A percentile compares a stretch with the other conserved stretches of the same genome.
Evolutionary conservation across 768 basidiomycete species (phyloP).

Genomic region (Paxillus rubicundulus): DNA sequence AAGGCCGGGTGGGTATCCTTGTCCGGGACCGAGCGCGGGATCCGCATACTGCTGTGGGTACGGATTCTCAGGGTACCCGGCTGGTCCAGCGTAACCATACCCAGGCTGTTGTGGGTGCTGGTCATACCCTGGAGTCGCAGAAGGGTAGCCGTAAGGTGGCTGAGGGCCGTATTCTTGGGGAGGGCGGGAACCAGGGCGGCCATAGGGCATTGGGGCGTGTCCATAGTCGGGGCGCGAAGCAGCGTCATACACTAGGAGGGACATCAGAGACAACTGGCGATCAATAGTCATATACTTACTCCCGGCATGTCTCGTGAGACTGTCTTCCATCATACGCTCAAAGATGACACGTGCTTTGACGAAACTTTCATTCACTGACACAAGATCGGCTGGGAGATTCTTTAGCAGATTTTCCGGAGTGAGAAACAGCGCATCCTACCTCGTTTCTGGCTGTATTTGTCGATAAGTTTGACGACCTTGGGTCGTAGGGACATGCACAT

Average conservation of each 20-base stretch:
- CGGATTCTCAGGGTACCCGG: slow-evolving; percentile 25
- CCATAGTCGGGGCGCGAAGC: slow-evolving; percentile 30
- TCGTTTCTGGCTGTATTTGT: slow-evolving; percentile 96
- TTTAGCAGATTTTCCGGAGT: neutral
- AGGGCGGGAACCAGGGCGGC: slow-evolving; percentile 33
- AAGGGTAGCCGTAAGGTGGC: slow-evolving; percentile 46
- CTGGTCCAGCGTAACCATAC: slow-evolving; percentile 23
- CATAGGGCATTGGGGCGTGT: slow-evolving; percentile 23
- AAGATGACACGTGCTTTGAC: slow-evolving; percentile 86
- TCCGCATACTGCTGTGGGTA: slow-evolving; percentile 28
- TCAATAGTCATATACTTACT: slow-evolving; percentile 36
- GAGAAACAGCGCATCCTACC: slow-evolving; percentile 31
- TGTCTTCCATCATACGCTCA: slow-evolving; percentile 92
- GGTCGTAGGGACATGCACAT: slow-evolving; percentile 86
- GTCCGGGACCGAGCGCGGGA: slow-evolving; percentile 19
- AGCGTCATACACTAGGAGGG: slow-evolving; percentile 50
- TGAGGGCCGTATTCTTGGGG: slow-evolving; percentile 38
- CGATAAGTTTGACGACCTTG: slow-evolving; percentile 94
- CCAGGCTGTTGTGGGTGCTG: slow-evolving; percentile 35
- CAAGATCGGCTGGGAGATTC: slow-evolving; percentile 69
- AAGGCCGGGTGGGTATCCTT: slow-evolving; percentile 18
- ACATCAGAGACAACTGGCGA: slow-evolving; percentile 7
- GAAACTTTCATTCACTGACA: slow-evolving; percentile 94
- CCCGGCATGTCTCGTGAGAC: slow-evolving; percentile 69
- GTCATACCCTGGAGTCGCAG: slow-evolving; percentile 36